Evolutionary conservation across 768 basidiomycete genomes (phyloP).

Genomic region (Rhizopogon sp.): DNA sequence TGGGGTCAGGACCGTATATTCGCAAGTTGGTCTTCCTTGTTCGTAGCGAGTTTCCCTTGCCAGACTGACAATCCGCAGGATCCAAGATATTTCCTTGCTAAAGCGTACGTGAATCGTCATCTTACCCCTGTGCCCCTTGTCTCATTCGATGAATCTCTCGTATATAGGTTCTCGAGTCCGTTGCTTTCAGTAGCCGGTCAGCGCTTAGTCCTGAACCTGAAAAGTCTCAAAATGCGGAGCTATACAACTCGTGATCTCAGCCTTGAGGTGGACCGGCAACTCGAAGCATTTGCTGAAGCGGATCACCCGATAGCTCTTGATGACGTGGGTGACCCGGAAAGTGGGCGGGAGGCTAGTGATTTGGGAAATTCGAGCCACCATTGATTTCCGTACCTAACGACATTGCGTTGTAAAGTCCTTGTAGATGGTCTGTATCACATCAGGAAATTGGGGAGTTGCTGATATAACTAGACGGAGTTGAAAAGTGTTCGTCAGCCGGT

Average conservation of each 20-base stretch:
- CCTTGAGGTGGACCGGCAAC: constrained; percentile 12
- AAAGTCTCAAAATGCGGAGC: neutral
- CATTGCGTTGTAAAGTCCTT: too few relatives aligned
- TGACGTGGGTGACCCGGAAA: neutral
- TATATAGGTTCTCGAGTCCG: constrained; percentile 6
- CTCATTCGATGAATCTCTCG: neutral
- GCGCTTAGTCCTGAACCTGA: constrained; percentile 20
- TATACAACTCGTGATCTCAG: constrained; percentile 12
- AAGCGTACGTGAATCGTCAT: neutral
- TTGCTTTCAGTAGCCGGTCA: constrained; percentile 16
- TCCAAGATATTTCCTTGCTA: neutral
- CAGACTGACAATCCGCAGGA: neutral
- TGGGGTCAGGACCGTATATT: neutral
- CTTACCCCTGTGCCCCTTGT: neutral
- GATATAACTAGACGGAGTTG: too few relatives aligned
- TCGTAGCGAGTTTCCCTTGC: neutral
- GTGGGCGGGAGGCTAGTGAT: neutral
- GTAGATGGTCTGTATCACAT: too few relatives aligned
- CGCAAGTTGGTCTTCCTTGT: neutral
- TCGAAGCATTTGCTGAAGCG: constrained; percentile 1
- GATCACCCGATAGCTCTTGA: neutral
- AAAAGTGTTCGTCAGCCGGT: neutral
- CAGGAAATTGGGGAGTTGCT: too few relatives aligned
- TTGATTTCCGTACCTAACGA: too few relatives aligned
- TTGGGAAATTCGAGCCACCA: too few relatives aligned